Conservation (phyloP, 1,139 yeast genomes). For the Geotrichum cucujoidarum region DNA sequence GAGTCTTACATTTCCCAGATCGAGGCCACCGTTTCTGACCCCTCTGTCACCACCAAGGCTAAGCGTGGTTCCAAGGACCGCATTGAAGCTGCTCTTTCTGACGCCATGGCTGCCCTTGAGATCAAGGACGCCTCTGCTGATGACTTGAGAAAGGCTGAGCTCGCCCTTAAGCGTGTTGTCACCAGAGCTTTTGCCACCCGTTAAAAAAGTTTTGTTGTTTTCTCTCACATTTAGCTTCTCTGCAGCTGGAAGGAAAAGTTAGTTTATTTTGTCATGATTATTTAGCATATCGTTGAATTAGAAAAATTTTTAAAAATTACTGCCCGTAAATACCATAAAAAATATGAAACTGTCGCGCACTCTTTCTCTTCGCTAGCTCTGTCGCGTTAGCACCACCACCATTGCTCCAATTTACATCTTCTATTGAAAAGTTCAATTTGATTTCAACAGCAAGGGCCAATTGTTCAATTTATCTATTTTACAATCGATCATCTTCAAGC, state of each 20-base stretch:
- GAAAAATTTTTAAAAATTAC: background rate
- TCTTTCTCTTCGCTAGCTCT: too few relatives aligned
- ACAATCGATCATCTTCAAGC: too few relatives aligned
- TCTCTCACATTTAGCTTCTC: background rate
- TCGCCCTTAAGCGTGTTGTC: constrained; percentile 97
- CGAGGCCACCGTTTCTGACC: constrained; percentile 96
- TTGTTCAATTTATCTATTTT: too few relatives aligned
- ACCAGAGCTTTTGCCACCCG: constrained; percentile 99
- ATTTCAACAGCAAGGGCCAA: too few relatives aligned
- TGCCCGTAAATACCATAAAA: too few relatives aligned
- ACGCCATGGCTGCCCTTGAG: constrained; percentile 97
- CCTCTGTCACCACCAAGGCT: constrained; percentile 95
- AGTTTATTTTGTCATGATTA: background rate
- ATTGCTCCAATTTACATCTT: background rate
- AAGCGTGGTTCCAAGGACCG: constrained; percentile 97
- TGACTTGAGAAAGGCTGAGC: constrained; percentile 98
- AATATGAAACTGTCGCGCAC: too few relatives aligned
- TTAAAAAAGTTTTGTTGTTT: constrained; percentile 42
- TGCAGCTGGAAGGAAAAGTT: too few relatives aligned
- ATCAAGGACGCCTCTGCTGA: constrained; percentile 95
- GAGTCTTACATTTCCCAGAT: constrained; percentile 94
- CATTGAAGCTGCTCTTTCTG: constrained; percentile 97
- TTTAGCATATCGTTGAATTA: background rate
- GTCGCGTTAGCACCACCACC: background rate
- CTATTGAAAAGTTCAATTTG: too few relatives aligned